Evolutionary conservation across 108 stramenopile species (phyloP).

Genomic region (Pseudonitzschia pungens): DNA sequence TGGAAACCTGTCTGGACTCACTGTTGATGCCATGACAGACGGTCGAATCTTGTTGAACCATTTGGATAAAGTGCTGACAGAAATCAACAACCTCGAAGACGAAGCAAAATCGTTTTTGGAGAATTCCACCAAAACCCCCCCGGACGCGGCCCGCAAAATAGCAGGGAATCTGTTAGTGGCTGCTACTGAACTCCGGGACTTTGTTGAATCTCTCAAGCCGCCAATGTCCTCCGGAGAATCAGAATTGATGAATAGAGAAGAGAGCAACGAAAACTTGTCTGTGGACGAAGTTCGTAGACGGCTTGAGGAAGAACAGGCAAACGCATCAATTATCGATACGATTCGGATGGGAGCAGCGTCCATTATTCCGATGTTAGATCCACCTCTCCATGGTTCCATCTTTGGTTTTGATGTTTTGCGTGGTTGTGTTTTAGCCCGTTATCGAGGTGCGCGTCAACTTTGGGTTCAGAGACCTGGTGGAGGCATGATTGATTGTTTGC

Average conservation of each 20-base stretch:
- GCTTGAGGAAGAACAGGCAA: slow-evolving; percentile 47
- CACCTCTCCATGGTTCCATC: slow-evolving; percentile 72
- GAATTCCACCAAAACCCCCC: slow-evolving; percentile 5
- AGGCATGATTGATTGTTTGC: slow-evolving; percentile 70
- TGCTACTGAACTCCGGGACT: slow-evolving; percentile 54
- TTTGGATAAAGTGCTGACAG: slow-evolving; percentile 39
- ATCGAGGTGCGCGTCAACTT: slow-evolving; percentile 73
- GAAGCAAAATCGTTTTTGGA: slow-evolving; percentile 30
- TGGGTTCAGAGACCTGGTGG: slow-evolving; percentile 65
- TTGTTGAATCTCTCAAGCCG: slow-evolving; percentile 53
- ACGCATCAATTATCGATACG: slow-evolving; percentile 34
- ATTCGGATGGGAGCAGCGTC: slow-evolving; percentile 33
- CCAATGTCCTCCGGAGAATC: slow-evolving; percentile 13
- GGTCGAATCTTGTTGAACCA: slow-evolving; percentile 51
- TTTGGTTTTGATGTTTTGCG: slow-evolving; percentile 83
- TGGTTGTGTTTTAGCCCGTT: slow-evolving; percentile 73
- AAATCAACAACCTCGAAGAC: slow-evolving; percentile 45
- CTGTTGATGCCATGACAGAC: slow-evolving; percentile 55
- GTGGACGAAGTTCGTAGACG: slow-evolving; percentile 58
- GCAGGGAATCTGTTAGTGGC: slow-evolving; percentile 39
- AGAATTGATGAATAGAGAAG: slow-evolving; percentile 25
- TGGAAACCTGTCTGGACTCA: slow-evolving; percentile 63
- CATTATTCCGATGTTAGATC: slow-evolving; percentile 74
- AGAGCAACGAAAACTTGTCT: slow-evolving; percentile 30
- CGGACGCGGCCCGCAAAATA: slow-evolving; percentile 20